Evolutionary conservation across 306 rosid genomes (phyloP), one percentile per base, ranked within the genome.

Genomic region (Ceratonia siliqua): DNA sequence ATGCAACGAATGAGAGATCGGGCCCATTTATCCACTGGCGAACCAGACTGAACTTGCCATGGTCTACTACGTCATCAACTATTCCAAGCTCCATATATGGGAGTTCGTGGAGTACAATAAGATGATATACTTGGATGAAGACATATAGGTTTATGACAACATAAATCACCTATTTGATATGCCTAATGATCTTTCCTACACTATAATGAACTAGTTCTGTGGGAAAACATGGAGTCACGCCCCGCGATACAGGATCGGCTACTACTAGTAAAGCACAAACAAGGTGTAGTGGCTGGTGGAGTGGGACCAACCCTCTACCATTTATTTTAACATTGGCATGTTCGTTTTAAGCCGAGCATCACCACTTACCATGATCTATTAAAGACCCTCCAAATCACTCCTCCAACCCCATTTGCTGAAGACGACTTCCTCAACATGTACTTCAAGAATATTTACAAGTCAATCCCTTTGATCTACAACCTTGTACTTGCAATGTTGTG

Each of bases 301-400:
- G 65, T 5, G 83, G 67, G 96, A 91, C 0, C 73, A 42, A 4
- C 81, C 86, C 0, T 92, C 96, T 14, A 67, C 93, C 2, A 85
- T 85, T 1, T 91, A 91, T 80, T 91, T 91, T 84, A 91, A 91
- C 45, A 93, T 93, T 0, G 93, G 96, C 39, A 91, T 91, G 96
- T 88, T 86, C 6, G 83, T 88, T 91, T 70, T 50, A 89, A 91
- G 62, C 96, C 96, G 1, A 45, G 71, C 21, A 11, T 86, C 0
- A 36, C 15, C 6, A 83, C 84, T 2, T 87, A 78, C 52, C 24
- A 82, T 0, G 85, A 88, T 30, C 90, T 91, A 0, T 2, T 91
- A 28, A 78, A 49, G 3, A 88, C 81, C 0, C 32, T 87, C 8
- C 21, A 53, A 74, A 14, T 73, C 9, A 85, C 87, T 0, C 59